Evolutionary conservation across 176 grass and related monocot species (phyloP).

Genomic region (Triticum timopheevii): DNA sequence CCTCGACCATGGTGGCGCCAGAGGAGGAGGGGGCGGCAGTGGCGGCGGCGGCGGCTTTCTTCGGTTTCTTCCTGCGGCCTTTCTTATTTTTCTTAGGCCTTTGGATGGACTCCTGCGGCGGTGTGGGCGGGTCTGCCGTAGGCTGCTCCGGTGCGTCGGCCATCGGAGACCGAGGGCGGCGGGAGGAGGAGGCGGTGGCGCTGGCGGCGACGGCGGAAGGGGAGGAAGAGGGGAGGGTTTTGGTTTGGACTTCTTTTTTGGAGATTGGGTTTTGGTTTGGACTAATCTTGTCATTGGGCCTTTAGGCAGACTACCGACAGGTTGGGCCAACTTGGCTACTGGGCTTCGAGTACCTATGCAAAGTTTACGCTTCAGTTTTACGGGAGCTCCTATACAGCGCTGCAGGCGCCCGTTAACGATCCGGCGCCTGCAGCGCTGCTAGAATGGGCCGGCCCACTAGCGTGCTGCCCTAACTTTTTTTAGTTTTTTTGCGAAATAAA

Average conservation of each 20-base stretch:
- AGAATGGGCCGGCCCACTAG: too few species aligned
- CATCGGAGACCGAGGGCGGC: slow-evolving; percentile 17
- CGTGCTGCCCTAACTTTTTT: too few species aligned
- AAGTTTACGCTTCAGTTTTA: too few species aligned
- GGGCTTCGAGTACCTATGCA: too few species aligned
- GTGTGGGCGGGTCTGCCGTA: slow-evolving; percentile 13
- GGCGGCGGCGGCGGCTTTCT: slow-evolving; percentile 14
- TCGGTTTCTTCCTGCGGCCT: slow-evolving; percentile 10
- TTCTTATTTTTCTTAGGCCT: slow-evolving; percentile 21
- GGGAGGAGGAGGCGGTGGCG: not conserved
- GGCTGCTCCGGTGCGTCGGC: slow-evolving; percentile 20
- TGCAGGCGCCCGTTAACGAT: too few species aligned
- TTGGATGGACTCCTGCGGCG: not conserved
- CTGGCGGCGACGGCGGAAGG: not conserved
- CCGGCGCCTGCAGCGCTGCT: too few species aligned
- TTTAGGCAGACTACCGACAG: not conserved
- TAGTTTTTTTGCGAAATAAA: too few species aligned
- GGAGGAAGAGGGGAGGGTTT: not conserved
- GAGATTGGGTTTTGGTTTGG: not conserved
- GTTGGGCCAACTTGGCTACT: not conserved
- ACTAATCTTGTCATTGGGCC: not conserved
- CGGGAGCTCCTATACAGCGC: too few species aligned
- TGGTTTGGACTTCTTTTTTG: not conserved
- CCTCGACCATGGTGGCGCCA: slow-evolving; percentile 33
- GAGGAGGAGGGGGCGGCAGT: not conserved